Evolutionary conservation across 2,329 filamentous ascomycete genomes (phyloP), one percentile per base, ranked within the genome.

Genomic region (Hypoxylon sp.): DNA sequence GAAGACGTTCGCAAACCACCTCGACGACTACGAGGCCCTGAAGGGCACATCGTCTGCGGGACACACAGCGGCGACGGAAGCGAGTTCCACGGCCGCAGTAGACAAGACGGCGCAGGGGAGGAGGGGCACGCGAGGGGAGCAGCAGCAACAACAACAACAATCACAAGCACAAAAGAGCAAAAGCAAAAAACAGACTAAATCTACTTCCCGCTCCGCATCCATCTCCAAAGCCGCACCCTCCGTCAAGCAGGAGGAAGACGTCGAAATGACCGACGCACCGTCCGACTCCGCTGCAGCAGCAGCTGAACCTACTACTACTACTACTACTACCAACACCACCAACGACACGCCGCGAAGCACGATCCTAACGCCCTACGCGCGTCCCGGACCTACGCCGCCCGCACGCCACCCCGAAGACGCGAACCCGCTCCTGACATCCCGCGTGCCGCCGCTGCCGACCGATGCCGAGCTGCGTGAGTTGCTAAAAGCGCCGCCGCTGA

Each of bases 1-100:
- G 67, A 91, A 93, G 74, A 91, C 88, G 2, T 93, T 93, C 69
- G 83, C 84, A 56, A 91, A 94, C 72, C 87, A 93, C 69, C 79
- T 93, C 35, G 88, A 90, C 61, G 90, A 94, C 69, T 90, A 88
- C 69, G 80, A 89, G 61, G 89, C 89, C 6, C 74, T 84, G 62
- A 20, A 11, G 12, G 55, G 73, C 11, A 63, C 69, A 2, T 61
- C 69, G 3, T 64, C 67, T 16, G 57, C 63, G 12, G 50, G 65
- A 9, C 47, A 65, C 55, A 62, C 54, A 67, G 71, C 69, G 11
- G 13, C 8, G 8, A 7, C 37, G 11, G 34, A 21, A 5, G 25
- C 34, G 7, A 25, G 21, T 19, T 44, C 40, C 29, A n/a, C n/a
- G n/a, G n/a, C n/a, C n/a, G n/a, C n/a, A n/a, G n/a, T n/a, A n/a